Evolutionary conservation across 2,329 filamentous ascomycete species (phyloP).

Genomic region (Cercospora zeae-maydis): DNA sequence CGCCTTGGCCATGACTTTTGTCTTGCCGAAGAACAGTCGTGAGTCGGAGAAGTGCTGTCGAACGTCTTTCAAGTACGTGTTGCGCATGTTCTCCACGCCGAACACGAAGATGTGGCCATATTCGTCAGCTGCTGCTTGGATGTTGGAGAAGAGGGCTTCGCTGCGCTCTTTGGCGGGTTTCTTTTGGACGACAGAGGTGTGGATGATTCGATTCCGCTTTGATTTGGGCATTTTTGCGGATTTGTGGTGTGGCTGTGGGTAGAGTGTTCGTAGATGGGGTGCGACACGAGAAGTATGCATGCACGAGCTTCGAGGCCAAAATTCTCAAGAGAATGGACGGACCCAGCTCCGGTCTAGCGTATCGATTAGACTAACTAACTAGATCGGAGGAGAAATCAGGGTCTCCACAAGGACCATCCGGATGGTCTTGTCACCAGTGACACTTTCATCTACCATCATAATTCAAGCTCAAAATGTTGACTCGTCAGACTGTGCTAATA

Average conservation of each 20-base stretch:
- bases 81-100: slow-evolving; percentile 94
- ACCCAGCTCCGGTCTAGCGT: no score
- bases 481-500: not conserved
- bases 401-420: no score
- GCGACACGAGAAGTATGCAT: not conserved
- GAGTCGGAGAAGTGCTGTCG: slow-evolving; percentile 79
- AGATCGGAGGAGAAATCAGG: no score
- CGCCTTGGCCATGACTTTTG: slow-evolving; percentile 96
- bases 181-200: slow-evolving; percentile 87
- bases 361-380: no score
- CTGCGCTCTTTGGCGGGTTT: slow-evolving; percentile 83
- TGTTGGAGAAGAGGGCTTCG: slow-evolving; percentile 79
- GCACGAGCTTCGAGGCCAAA: no score
- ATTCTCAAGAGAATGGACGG: no score
- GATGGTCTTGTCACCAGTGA: no score
- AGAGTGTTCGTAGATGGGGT: not conserved
- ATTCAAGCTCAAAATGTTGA: not conserved
- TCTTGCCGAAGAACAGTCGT: slow-evolving; percentile 97
- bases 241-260: not conserved
- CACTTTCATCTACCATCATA: no score
- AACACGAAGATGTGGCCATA: slow-evolving; percentile 94
- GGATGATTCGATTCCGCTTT: slow-evolving; percentile 83
- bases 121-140: slow-evolving; percentile 77
- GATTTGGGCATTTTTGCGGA: slow-evolving; percentile 80
- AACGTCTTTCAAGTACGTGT: slow-evolving; percentile 90